Evolutionary conservation across 495 filamentous ascomycete genomes (phyloP).

Genomic region (Ramalina intermedia): DNA sequence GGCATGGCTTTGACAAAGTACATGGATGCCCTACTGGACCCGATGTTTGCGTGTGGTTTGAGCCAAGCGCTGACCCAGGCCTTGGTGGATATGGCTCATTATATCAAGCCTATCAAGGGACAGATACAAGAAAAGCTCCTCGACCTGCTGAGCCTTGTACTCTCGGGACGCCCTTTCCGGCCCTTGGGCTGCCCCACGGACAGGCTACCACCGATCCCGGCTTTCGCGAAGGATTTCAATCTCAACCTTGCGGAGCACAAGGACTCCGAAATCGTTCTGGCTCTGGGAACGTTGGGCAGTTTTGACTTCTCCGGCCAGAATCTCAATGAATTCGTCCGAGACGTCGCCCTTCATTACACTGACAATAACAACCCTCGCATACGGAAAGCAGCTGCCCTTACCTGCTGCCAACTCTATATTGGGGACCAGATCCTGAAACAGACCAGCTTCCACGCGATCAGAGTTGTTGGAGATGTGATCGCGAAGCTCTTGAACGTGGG

Average conservation of each 20-base stretch:
- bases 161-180: constrained; percentile 81
- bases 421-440: constrained; percentile 95
- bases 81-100: constrained; percentile 94
- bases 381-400: constrained; percentile 85
- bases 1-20: constrained; percentile 95
- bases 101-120: constrained; percentile 85
- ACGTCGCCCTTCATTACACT: constrained; percentile 95
- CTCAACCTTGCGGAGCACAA: constrained; percentile 43
- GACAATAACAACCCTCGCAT: constrained; percentile 91
- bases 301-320: constrained; percentile 83
- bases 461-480: constrained; percentile 94
- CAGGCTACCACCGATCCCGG: constrained; percentile 49
- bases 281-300: constrained; percentile 81
- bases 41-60: constrained; percentile 91
- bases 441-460: constrained; percentile 87
- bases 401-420: constrained; percentile 93
- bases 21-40: constrained; percentile 88
- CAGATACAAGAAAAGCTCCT: constrained; percentile 88
- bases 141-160: constrained; percentile 85
- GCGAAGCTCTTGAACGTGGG: constrained; percentile 90
- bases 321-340: constrained; percentile 93
- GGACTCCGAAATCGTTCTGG: constrained; percentile 81
- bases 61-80: constrained; percentile 87
- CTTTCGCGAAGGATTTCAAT: constrained; percentile 76
- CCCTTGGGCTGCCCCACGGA: constrained; percentile 77